Conservation (phyloP, 805 yeast species). For the Suhomyces canberraensis region DNA sequence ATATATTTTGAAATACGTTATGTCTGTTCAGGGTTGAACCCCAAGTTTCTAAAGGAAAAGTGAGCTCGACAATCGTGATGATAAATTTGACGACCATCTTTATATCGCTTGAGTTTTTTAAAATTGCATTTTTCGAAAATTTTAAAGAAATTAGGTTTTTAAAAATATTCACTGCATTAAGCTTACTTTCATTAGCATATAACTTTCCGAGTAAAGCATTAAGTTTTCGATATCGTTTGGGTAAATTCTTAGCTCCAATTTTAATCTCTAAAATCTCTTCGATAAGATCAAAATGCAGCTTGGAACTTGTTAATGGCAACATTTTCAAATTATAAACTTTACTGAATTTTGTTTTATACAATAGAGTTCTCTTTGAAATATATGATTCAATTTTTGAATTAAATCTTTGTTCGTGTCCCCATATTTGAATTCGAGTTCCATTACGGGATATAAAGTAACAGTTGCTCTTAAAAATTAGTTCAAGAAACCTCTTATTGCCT, state of each 20-base stretch:
- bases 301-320: not conserved
- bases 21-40: constrained; percentile 53
- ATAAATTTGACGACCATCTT: constrained; percentile 41
- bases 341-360: constrained; percentile 16
- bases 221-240: constrained; percentile 13
- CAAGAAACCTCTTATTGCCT: constrained; percentile 39
- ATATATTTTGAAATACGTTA: constrained; percentile 32
- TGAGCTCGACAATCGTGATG: constrained; percentile 38
- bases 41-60: constrained; percentile 50
- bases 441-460: constrained; percentile 21
- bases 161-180: constrained; percentile 35
- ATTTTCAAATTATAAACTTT: not conserved
- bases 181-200: constrained; percentile 29
- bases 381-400: not conserved
- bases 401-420: constrained; percentile 18
- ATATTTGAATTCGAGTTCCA: constrained; percentile 20
- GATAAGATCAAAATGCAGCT: not conserved
- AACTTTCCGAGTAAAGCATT: constrained; percentile 17
- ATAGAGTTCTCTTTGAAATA: constrained; percentile 17
- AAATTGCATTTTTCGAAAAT: constrained; percentile 17
- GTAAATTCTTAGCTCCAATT: constrained; percentile 6
- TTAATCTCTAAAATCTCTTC: not conserved
- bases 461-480: constrained; percentile 34
- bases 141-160: constrained; percentile 27
- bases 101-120: constrained; percentile 29